These are phyloP conservation scores for Globisporangium echinulatum DNA, from an alignment of 352 stramenopile species.

Conservation along the genomic window DNA sequence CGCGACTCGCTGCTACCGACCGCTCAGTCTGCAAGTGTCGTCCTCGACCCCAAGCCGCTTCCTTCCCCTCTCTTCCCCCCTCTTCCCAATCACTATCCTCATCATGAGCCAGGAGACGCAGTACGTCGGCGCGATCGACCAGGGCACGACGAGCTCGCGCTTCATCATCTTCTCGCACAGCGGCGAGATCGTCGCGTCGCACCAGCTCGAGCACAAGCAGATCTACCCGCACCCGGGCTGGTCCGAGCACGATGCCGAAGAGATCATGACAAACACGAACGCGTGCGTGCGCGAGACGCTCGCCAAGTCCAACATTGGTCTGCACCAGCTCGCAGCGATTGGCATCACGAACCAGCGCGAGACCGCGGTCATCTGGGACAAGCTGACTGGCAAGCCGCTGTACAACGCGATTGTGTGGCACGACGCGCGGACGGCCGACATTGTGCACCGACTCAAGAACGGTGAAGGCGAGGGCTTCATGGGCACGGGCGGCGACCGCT, in stretches of 20 bases:
- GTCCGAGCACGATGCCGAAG: constrained; percentile 96
- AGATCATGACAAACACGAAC: constrained; percentile 90
- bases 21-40: constrained; percentile 34
- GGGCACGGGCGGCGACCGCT: constrained; percentile 51
- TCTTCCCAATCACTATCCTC: constrained; percentile 4
- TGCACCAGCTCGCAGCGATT: constrained; percentile 82
- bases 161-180: constrained; percentile 94
- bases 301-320: constrained; percentile 50
- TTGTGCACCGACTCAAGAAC: constrained; percentile 79
- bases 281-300: constrained; percentile 75
- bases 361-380: constrained; percentile 97
- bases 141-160: constrained; percentile 95
- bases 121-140: constrained; percentile 91
- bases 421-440: constrained; percentile 91
- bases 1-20: no score
- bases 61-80: neutral
- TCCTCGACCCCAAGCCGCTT: constrained; percentile 9
- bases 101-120: constrained; percentile 32
- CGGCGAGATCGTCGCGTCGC: constrained; percentile 84
- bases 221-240: constrained; percentile 94
- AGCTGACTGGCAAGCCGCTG: constrained; percentile 92
- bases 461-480: constrained; percentile 47
- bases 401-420: constrained; percentile 99
- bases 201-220: constrained; percentile 96
- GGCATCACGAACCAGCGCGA: constrained; percentile 99